Percentiles rank a stretch among this genome's conserved stretches.
phyloP scores from a whole-genome alignment of 1,284 basidiomycete genomes.

The Sphagnurus paluster region DNA sequence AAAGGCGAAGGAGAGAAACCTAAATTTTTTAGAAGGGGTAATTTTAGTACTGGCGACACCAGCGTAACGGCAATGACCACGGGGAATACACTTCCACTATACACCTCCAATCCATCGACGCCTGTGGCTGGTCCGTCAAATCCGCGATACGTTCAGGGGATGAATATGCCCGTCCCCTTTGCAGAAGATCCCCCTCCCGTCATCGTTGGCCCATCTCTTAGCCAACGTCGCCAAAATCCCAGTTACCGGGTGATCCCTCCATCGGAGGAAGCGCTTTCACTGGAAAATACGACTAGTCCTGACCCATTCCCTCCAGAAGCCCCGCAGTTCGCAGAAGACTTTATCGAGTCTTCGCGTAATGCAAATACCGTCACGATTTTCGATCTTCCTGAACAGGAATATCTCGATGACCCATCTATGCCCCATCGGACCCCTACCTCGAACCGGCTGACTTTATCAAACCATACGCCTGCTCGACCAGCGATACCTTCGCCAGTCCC shows the following conservation, averaged over 20 bases:
- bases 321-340: neutral
- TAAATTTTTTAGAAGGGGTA: constrained; percentile 26
- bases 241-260: constrained; percentile 36
- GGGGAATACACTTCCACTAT: constrained; percentile 38
- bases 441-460: too few species aligned
- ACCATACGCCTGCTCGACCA: constrained; percentile 12
- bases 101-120: constrained; percentile 38
- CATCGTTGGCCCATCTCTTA: constrained; percentile 16
- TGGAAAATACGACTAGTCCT: constrained; percentile 17
- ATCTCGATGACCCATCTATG: too few species aligned
- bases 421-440: too few species aligned
- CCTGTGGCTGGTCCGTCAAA: constrained; percentile 30
- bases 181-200: constrained; percentile 16
- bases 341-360: constrained; percentile 5
- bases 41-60: constrained; percentile 30
- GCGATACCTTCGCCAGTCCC: constrained; percentile 10
- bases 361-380: constrained; percentile 17
- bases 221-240: constrained; percentile 27
- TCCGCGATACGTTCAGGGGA: constrained; percentile 27
- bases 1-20: constrained; percentile 26
- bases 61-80: constrained; percentile 30
- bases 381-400: constrained; percentile 16
- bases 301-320: constrained; percentile 3
- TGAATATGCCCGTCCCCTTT: constrained; percentile 27
- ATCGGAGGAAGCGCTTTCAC: constrained; percentile 24